Base-by-base conservation (phyloP, 805 yeast species). In the Tetrapisispora phaffii region DNA sequence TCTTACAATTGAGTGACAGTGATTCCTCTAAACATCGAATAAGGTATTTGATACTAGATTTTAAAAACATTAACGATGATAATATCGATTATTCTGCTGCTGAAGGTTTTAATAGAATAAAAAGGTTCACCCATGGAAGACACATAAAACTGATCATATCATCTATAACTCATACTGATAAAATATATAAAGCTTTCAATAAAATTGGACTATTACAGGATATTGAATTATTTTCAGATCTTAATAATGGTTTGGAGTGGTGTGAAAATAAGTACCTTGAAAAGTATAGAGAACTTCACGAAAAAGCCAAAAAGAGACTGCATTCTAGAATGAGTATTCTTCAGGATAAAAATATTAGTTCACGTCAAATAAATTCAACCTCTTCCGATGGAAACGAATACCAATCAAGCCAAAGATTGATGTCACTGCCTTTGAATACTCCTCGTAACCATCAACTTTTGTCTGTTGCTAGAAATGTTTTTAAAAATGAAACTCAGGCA, bases 241-340 rank as follows among this genome's bases (percentile, higher is more conserved):
- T 93, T 54, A 93, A 93, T 59, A 76, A 83, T 45, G 95, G 96
- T 0, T 72, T 93, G 36, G 97, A 93, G 64, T 90, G 96, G 96
- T 87, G 97, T 69, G 98, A 93, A 62, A 90, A 93, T 65, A 81
- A 82, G 54, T 87, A 89, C 54, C 71, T 93, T 55, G 48, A 51
- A 4, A 62, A 67, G 48, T 70, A 68, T 47, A 67, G 56, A 41
- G 55, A 63, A 32, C 50, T 68, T 35, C 65, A 69, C 26, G 56
- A 54, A 21, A 60, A 55, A 29, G 44, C 44, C 3, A 42, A 35
- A 29, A 12, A 35, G 13, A 42, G 44, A 35, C 10, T 42, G 4
- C n/a, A 35, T 16, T 26, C 33, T 9, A 28, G 44, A 21, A 35
- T 42, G 35, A 21, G n/a, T 4, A 19, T 28, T 13, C 1, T 24